phyloP scores from a whole-genome alignment of 371 early-diverging fungal genomes.

The Apophysomyces sp. region DNA sequence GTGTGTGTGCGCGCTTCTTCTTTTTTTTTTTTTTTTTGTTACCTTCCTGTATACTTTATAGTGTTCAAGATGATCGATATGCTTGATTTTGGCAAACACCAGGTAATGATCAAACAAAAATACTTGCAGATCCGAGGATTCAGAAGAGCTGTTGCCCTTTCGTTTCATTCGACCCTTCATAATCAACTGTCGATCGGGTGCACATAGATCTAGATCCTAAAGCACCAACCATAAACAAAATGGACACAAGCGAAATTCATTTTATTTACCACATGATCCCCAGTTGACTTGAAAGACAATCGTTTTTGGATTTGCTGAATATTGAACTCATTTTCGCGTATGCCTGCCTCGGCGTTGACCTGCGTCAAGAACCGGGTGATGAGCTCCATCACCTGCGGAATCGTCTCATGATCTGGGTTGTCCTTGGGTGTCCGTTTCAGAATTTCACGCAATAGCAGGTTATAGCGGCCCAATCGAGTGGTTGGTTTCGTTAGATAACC shows the following conservation, averaged over 20 bases:
- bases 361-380: constrained; percentile 72
- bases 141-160: constrained; percentile 59
- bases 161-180: constrained; percentile 81
- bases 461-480: constrained; percentile 86
- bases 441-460: constrained; percentile 79
- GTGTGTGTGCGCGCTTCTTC: too few species aligned
- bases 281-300: constrained; percentile 26
- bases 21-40: constrained; percentile 46
- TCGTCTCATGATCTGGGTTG: constrained; percentile 69
- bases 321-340: constrained; percentile 79
- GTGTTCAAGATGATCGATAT: constrained; percentile 28
- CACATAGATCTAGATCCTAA: constrained; percentile 74
- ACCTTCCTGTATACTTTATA: constrained; percentile 39
- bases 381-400: constrained; percentile 62
- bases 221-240: not conserved
- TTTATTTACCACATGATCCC: constrained; percentile 31
- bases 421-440: constrained; percentile 76
- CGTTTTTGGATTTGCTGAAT: constrained; percentile 46
- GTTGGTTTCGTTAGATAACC: constrained; percentile 85
- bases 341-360: constrained; percentile 85
- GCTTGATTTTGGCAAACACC: constrained; percentile 71
- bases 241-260: constrained; percentile 11
- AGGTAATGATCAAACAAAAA: constrained; percentile 90
- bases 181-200: constrained; percentile 72
- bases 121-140: constrained; percentile 67